Conservation (phyloP, 768 basidiomycete species). For the Tulasnella sp. region DNA sequence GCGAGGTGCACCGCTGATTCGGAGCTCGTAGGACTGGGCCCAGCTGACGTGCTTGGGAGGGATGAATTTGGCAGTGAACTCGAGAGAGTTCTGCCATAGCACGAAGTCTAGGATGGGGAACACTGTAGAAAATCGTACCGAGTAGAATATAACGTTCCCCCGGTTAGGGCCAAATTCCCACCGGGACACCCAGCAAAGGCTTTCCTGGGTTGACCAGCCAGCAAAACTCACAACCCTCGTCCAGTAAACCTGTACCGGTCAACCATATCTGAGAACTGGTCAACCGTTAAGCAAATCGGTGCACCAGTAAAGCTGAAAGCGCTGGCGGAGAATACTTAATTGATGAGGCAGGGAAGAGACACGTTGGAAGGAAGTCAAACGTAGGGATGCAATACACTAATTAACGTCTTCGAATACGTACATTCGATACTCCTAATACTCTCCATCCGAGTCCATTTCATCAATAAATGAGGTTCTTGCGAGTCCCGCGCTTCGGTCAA, state of each 20-base stretch:
- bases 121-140: not conserved
- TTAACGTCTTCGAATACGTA: not conserved
- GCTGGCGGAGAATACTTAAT: not conserved
- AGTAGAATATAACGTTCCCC: not conserved
- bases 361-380: not conserved
- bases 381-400: not conserved
- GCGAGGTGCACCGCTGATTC: too few relatives aligned
- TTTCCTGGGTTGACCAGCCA: slow-evolving; percentile 1
- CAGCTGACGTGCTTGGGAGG: too few relatives aligned
- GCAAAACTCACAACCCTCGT: not conserved
- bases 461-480: slow-evolving; percentile 4
- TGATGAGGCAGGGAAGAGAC: not conserved
- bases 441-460: not conserved
- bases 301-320: not conserved
- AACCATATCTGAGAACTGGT: not conserved
- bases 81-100: too few relatives aligned
- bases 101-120: too few relatives aligned
- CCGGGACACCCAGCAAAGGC: not conserved
- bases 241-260: slow-evolving; percentile 3
- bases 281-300: not conserved
- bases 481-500: not conserved
- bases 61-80: too few relatives aligned
- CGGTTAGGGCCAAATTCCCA: not conserved
- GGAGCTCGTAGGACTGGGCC: too few relatives aligned
- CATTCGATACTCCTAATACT: not conserved